Evolutionary conservation across 2,329 filamentous ascomycete species (phyloP).

Genomic region (Aureobasidium melanogenum): DNA sequence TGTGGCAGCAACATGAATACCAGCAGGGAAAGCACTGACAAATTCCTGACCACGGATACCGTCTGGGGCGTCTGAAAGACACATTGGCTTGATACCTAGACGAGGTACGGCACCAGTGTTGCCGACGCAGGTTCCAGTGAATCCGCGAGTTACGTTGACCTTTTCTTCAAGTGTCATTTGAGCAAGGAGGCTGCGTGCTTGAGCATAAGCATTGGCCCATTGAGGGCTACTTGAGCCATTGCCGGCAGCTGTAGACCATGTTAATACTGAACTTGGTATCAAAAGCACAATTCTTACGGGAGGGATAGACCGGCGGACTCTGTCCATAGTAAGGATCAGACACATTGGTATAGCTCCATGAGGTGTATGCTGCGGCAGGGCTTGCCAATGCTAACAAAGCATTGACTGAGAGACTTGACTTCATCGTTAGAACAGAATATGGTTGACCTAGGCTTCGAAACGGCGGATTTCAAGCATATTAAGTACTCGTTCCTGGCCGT

Average conservation of each 20-base stretch:
- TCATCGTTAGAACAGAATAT: not conserved
- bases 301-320: constrained; percentile 23
- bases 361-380: constrained; percentile 1
- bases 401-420: not conserved
- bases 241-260: constrained; percentile 14
- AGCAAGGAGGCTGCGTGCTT: constrained; percentile 22
- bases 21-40: constrained; percentile 67
- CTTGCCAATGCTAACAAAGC: not conserved
- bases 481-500: not conserved
- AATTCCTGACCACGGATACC: constrained; percentile 67
- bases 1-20: constrained; percentile 49
- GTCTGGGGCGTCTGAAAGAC: constrained; percentile 61
- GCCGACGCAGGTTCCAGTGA: constrained; percentile 50
- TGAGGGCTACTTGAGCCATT: constrained; percentile 7
- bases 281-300: constrained; percentile 13
- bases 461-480: not conserved
- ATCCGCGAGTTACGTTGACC: constrained; percentile 24
- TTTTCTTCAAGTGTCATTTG: constrained; percentile 28
- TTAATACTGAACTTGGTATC: not conserved
- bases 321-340: constrained; percentile 20
- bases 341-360: constrained; percentile 13
- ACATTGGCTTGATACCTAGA: constrained; percentile 63
- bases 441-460: not conserved
- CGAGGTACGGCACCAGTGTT: constrained; percentile 65
- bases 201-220: constrained; percentile 23